phyloP scores from a whole-genome alignment of 129 eudicot genomes.

The Saussurea involucrata region DNA sequence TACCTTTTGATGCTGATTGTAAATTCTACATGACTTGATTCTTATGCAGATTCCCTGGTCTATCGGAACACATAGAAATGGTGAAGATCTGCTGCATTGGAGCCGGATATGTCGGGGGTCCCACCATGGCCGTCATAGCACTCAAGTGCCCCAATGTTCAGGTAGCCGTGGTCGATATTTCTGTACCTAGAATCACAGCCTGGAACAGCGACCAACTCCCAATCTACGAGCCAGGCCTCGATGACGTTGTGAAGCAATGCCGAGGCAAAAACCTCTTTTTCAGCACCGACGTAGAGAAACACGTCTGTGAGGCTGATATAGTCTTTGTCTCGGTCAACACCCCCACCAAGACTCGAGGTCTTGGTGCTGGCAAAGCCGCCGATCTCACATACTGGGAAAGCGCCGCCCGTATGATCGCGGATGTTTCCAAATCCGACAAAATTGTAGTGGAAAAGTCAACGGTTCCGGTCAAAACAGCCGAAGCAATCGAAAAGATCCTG shows the following conservation, averaged over 20 bases:
- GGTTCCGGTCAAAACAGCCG: conserved; percentile 93
- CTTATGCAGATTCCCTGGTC: background rate
- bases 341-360: conserved; percentile 86
- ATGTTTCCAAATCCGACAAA: conserved; percentile 78
- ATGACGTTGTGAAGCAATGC: conserved; percentile 88
- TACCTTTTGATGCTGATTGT: background rate
- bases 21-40: background rate
- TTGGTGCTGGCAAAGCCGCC: conserved; percentile 94
- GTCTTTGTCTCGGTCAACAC: conserved; percentile 86
- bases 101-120: conserved; percentile 93
- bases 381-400: conserved; percentile 92
- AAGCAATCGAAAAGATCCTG: conserved; percentile 83
- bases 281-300: conserved; percentile 93
- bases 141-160: conserved; percentile 74
- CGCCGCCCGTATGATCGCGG: conserved; percentile 94
- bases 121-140: conserved; percentile 94
- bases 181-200: conserved; percentile 78
- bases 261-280: conserved; percentile 86
- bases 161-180: conserved; percentile 80
- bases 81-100: conserved; percentile 97
- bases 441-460: conserved; percentile 89
- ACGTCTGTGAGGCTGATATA: conserved; percentile 81
- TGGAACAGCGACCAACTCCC: conserved; percentile 93
- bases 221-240: conserved; percentile 88
- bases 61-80: conserved; percentile 35